Evolutionary conservation across 371 early-diverging fungal genomes (phyloP), one percentile per base, ranked within the genome.

Genomic region (Mucor racemosus): DNA sequence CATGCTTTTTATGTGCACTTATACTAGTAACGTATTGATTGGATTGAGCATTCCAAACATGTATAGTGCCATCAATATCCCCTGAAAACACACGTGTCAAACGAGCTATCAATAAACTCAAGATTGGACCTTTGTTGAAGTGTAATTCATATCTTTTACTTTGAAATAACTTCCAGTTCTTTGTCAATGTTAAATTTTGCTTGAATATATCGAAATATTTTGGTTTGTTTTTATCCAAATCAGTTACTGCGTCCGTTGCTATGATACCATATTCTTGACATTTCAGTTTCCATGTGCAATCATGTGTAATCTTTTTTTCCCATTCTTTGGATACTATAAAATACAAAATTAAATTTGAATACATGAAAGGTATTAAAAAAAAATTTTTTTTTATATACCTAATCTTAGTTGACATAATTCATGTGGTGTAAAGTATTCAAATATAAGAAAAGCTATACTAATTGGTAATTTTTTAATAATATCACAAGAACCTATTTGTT

Each of bases 21-120:
- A 68, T 88, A 19, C 0, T 33, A 1, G 40, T 26, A n/a, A 64
- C 35, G 21, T 67, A 67, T 9, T 36, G 81, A 21, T 55, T 72
- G 0, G 88, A 87, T 8, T 80, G 81, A 42, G 84, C 68, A 64
- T 91, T 84, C 94, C 94, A 96, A 34, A 93, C 76, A 65, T 88
- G 86, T 62, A 96, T 84, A 3, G 88, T 88, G 15, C 87, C 81
- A 69, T 97, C 96, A 17, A 92, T 84, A 13, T 92, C 91, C 0
- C 95, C 95, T 7, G 88, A 87, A 17, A 92, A 83, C 26, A 95
- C 76, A n/a, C 89, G 71, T 11, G 72, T 67, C 7, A 48, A 9
- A 53, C 67, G 60, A 17, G 59, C 48, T 15, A 64, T 60, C 8
- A 72, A 34, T 11, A 72, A n/a, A 21, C 40, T 56, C 14, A 72